Evolutionary conservation across 2,329 filamentous ascomycete genomes (phyloP), one percentile per base, ranked within the genome.

Genomic region (Arachnomyces sp.): DNA sequence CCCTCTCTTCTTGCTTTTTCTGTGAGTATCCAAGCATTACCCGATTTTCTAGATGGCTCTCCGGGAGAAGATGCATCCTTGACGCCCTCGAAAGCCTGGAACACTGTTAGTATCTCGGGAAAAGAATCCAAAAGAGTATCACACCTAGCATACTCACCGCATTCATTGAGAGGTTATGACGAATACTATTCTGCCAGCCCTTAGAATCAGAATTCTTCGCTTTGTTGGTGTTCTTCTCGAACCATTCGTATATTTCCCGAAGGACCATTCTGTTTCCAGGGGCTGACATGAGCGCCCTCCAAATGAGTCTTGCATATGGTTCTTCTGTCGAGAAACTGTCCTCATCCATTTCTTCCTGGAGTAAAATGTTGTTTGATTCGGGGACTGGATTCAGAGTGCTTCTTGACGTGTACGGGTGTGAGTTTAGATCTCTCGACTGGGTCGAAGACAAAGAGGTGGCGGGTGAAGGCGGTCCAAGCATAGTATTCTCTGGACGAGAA

Each of bases 121-220:
- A 48, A 36, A 28, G 32, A 44, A 45, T 25, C 9, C 18, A 21
- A 40, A 34, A 12, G 13, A 44, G 8, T 7, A 28, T 21, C 5
- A 25, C 9, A n/a, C 9, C 21, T 5, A 9, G 21, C 21, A 25
- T 25, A 71, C 79, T 65, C 77, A 95, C 90, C 45, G 75, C 74
- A 53, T 96, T 96, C 89, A 96, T 95, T 35, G 87, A 95, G 6
- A 96, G 69, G 52, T 96, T 96, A 61, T 96, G 90, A 2, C 90
- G 78, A 49, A 96, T 93, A 59, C 86, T 94, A 62, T 95, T 96
- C 65, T 90, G 84, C 90, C 90, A 96, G 7, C 89, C 90, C 52
- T 80, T 83, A 9, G 63, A 67, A 6, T 71, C 72, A 13, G 63
- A 58, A 34, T 74, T 73, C 38, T 72, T 78, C 3, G 77, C 78